Percentiles rank a stretch among this genome's conserved stretches.
Conservation (phyloP, 371 early-diverging fungal species). For the Entomophthora muscae region DNA sequence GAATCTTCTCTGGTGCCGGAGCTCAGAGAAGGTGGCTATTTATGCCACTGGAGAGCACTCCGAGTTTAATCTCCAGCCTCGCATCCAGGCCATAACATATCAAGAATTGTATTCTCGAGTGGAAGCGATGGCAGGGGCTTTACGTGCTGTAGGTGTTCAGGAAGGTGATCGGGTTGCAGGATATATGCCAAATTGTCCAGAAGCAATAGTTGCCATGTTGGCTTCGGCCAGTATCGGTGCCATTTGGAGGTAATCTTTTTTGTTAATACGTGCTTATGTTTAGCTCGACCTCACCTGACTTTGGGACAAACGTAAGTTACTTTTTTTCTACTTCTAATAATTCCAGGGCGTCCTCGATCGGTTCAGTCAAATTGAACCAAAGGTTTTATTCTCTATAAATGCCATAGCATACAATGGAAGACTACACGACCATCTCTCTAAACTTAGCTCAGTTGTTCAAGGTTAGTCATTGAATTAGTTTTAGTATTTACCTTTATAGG, state of each 20-base stretch:
- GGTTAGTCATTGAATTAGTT: conserved; percentile 32
- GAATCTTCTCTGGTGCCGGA: conserved; percentile 54
- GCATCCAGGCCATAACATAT: conserved; percentile 56
- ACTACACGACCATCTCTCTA: conserved; percentile 56
- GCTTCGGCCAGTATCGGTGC: conserved; percentile 90
- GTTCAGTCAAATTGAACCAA: conserved; percentile 88
- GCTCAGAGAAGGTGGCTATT: conserved; percentile 47
- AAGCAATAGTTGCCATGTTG: conserved; percentile 77
- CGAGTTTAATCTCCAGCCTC: background rate
- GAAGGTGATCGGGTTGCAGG: conserved; percentile 85
- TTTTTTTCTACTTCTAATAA: background rate
- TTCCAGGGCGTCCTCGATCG: conserved; percentile 77
- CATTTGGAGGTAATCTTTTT: conserved; percentile 60
- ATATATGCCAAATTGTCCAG: conserved; percentile 79
- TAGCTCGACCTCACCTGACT: conserved; percentile 82
- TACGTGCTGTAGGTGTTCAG: conserved; percentile 45
- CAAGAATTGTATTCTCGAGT: conserved; percentile 57
- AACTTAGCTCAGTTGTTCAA: conserved; percentile 47
- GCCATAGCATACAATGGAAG: conserved; percentile 81
- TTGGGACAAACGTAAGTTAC: conserved; percentile 54
- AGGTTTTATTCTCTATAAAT: conserved; percentile 79
- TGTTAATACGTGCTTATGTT: background rate
- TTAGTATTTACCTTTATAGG: conserved; percentile 57
- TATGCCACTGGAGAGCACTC: conserved; percentile 35
- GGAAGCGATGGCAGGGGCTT: conserved; percentile 44